These are phyloP conservation scores for Dalechampia spathulata DNA, from an alignment of 441 rosid species.

Conservation along the genomic window DNA sequence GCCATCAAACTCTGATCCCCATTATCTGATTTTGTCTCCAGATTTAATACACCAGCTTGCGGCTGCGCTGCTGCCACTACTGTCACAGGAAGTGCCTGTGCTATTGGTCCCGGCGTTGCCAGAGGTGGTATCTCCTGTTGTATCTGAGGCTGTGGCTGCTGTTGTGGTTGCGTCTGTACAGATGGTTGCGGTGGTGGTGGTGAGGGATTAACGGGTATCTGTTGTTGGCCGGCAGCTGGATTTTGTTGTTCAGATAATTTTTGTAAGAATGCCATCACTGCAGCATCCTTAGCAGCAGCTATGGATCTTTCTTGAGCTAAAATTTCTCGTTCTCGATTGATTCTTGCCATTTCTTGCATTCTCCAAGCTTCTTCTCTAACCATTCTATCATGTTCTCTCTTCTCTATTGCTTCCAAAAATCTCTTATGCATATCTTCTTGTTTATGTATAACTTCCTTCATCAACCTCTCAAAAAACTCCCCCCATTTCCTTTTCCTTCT, in stretches of 20 bases:
- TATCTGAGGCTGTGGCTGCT: not conserved
- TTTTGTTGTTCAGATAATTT: slow-evolving; percentile 39
- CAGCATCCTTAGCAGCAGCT: slow-evolving; percentile 61
- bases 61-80: too few relatives aligned
- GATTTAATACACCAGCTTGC: too few relatives aligned
- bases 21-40: too few relatives aligned
- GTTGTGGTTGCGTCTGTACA: not conserved
- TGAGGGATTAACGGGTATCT: too few relatives aligned
- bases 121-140: too few relatives aligned
- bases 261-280: slow-evolving; percentile 53
- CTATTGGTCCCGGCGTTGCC: too few relatives aligned
- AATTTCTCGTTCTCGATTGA: slow-evolving; percentile 41
- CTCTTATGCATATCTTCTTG: slow-evolving; percentile 54
- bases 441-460: slow-evolving; percentile 48
- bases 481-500: slow-evolving; percentile 37
- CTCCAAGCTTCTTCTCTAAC: slow-evolving; percentile 65
- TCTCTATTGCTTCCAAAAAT: slow-evolving; percentile 49
- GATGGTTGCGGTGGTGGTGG: not conserved
- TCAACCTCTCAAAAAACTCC: slow-evolving; percentile 38
- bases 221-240: slow-evolving; percentile 19
- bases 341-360: slow-evolving; percentile 45
- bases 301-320: slow-evolving; percentile 52
- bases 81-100: too few relatives aligned
- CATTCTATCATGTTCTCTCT: slow-evolving; percentile 40
- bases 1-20: slow-evolving; percentile 14